Evolutionary conservation across 805 yeast genomes (phyloP), one percentile per base, ranked within the genome.

Genomic region (Cyberlindnera veronae): DNA sequence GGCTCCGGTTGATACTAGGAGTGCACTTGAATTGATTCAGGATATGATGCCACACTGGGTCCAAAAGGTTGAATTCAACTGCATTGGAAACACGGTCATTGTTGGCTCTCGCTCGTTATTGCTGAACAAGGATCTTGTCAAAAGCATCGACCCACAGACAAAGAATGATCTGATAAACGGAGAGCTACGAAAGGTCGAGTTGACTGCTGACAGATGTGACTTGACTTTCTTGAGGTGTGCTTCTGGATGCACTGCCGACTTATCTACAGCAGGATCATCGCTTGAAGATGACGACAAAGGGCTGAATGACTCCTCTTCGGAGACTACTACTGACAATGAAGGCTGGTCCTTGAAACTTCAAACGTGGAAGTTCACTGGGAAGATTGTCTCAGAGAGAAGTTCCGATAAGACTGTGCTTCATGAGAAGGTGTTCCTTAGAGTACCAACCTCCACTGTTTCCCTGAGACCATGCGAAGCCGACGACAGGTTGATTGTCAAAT

Each of bases 91-190:
- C 5, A 46, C 44, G 3, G 21, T 66, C 1, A 39, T 57, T 3
- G 32, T 69, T 11, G 75, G 74, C 4, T 62, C 71, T 8, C 60
- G 77, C 28, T 71, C 76, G 1, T 60, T 71, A 2, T 57, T 71
- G 34, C 55, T 71, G 53, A 68, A 73, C 5, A 61, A 67, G 15
- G 67, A 64, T 18, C 49, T 63, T 2, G 60, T 69, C 34, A 58
- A 66, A 17, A 39, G 47, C 3, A 36, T 61, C 2, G 59, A 58
- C 8, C 41, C 64, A 3, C 67, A 62, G 29, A 60, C 67, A 29
- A 54, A 61, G 17, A 64, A 65, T 33, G 74, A 69, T 46, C 47
- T 67, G n/a, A 62, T 69, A 3, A 58, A 58, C 42, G 70, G 68
- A 6, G 62, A 65, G 34, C 37, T 67, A 34, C 62, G 71, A 49